Evolutionary conservation across 306 rosid genomes (phyloP).

Genomic region (Luffa aegyptiaca): DNA sequence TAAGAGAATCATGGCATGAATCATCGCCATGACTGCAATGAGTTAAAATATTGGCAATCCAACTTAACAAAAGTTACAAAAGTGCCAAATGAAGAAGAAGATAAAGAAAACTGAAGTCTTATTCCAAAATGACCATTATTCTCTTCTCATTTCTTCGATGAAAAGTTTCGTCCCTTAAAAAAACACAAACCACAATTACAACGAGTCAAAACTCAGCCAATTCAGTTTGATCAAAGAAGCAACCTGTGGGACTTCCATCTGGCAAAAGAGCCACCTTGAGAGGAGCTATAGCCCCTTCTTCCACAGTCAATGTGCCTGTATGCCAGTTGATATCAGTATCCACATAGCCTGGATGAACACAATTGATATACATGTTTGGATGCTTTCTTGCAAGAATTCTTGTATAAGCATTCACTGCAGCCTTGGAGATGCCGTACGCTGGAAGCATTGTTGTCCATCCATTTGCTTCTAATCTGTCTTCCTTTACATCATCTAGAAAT

Average conservation of each 20-base stretch:
- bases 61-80: too few species aligned
- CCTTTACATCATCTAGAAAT: conserved; percentile 31
- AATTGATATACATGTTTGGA: conserved; percentile 35
- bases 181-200: neutral
- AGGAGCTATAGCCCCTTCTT: conserved; percentile 48
- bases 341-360: conserved; percentile 52
- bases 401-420: conserved; percentile 37
- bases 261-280: conserved; percentile 36
- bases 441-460: conserved; percentile 58
- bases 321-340: conserved; percentile 41
- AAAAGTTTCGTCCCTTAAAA: too few species aligned
- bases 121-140: neutral
- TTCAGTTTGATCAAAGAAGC: conserved; percentile 37
- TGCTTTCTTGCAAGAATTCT: conserved; percentile 39
- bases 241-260: conserved; percentile 33
- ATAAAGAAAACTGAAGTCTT: neutral
- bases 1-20: too few species aligned
- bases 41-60: too few species aligned
- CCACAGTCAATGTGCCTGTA: conserved; percentile 26
- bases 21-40: too few species aligned
- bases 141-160: too few species aligned
- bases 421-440: conserved; percentile 44
- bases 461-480: conserved; percentile 33
- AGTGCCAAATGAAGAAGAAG: neutral
- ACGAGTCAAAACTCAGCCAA: conserved; percentile 23